A percentile compares a stretch with the other conserved stretches of the same genome.
phyloP scores from a whole-genome alignment of 164 flowering plant genomes.

The Malania oleifera region DNA sequence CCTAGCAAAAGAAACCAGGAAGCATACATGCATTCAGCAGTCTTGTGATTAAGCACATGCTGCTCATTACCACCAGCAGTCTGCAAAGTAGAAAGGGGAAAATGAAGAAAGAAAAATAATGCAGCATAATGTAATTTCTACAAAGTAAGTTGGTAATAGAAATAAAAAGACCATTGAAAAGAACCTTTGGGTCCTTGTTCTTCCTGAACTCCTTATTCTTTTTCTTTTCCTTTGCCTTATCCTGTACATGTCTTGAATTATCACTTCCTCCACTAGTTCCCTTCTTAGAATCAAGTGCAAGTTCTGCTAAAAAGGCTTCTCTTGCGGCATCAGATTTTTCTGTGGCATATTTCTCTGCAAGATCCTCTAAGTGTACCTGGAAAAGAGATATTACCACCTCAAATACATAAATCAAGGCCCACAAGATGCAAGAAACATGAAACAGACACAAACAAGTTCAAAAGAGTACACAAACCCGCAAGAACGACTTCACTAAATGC shows the following conservation, averaged over 20 bases:
- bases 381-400: slow-evolving; percentile 16
- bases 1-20: slow-evolving; percentile 1
- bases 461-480: slow-evolving; percentile 76
- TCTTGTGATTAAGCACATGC: slow-evolving; percentile 30
- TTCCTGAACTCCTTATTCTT: slow-evolving; percentile 65
- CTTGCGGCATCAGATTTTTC: slow-evolving; percentile 98
- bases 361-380: slow-evolving; percentile 82
- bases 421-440: slow-evolving; percentile 3
- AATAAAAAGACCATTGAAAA: slow-evolving; percentile 16
- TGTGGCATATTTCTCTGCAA: slow-evolving; percentile 90
- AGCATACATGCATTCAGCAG: slow-evolving; percentile 42
- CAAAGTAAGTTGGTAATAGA: slow-evolving; percentile 7
- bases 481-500: slow-evolving; percentile 69
- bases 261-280: slow-evolving; percentile 45
- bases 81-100: no score
- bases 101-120: slow-evolving; percentile 18
- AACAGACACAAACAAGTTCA: slow-evolving; percentile 3
- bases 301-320: slow-evolving; percentile 93
- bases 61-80: slow-evolving; percentile 36
- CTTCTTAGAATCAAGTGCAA: slow-evolving; percentile 79
- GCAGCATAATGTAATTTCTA: slow-evolving; percentile 2
- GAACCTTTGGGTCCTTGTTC: slow-evolving; percentile 74
- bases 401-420: neutral
- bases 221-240: slow-evolving; percentile 81
- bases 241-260: slow-evolving; percentile 42